A percentile compares a stretch with the other conserved stretches of the same genome.
These are phyloP conservation scores for Chernovozyma aurita DNA, from an alignment of 1,139 yeast species.

Conservation along the genomic window DNA sequence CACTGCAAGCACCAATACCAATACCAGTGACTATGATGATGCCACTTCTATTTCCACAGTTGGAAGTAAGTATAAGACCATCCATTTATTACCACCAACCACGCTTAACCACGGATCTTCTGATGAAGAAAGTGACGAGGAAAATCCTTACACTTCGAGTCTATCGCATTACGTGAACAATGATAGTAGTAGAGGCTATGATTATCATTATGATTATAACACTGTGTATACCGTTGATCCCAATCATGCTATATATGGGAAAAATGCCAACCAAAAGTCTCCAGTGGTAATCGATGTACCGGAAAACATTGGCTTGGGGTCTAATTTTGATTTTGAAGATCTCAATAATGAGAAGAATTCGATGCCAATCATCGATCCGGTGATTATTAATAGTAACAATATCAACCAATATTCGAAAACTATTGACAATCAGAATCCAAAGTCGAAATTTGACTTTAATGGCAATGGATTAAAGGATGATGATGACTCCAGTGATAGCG, in stretches of 20 bases:
- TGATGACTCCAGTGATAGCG: conserved; percentile 6
- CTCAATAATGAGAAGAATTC: conserved; percentile 22
- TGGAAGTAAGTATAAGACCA: conserved; percentile 45
- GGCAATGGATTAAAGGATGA: background rate
- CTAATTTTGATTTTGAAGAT: conserved; percentile 36
- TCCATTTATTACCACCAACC: conserved; percentile 77
- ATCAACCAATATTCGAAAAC: background rate
- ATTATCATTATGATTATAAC: conserved; percentile 83
- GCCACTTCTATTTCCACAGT: conserved; percentile 23
- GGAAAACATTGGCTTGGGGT: conserved; percentile 39
- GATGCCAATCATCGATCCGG: conserved; percentile 23
- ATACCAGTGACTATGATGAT: conserved; percentile 16
- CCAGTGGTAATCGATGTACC: conserved; percentile 46
- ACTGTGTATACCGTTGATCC: conserved; percentile 68
- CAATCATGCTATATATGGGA: conserved; percentile 40
- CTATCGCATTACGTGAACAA: conserved; percentile 73
- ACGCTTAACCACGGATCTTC: conserved; percentile 75
- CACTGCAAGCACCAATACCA: background rate
- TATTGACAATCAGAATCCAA: background rate
- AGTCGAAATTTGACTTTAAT: background rate
- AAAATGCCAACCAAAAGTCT: conserved; percentile 14
- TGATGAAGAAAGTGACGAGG: conserved; percentile 60
- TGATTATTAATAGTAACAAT: conserved; percentile 12
- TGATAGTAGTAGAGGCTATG: conserved; percentile 63
- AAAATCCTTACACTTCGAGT: conserved; percentile 53